phyloP scores from a whole-genome alignment of 2,329 filamentous ascomycete genomes.

The Paecilomyces sp. region DNA sequence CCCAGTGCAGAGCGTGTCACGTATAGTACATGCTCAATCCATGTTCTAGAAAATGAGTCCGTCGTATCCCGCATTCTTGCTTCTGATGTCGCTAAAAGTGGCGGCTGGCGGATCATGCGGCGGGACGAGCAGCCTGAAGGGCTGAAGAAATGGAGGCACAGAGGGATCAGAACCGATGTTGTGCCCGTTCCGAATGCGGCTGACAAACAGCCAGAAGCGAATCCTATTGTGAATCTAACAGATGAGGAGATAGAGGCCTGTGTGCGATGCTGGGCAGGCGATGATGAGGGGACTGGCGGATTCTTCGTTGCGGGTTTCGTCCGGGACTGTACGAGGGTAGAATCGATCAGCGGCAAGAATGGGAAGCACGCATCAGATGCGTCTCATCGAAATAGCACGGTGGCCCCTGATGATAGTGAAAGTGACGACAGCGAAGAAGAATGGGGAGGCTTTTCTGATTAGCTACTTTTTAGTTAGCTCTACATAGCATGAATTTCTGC shows the following conservation, averaged over 20 bases:
- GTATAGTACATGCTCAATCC: slow-evolving; percentile 90
- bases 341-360: background rate
- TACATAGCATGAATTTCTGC: background rate
- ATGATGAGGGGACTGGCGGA: slow-evolving; percentile 79
- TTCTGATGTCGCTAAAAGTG: slow-evolving; percentile 57
- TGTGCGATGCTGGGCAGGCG: slow-evolving; percentile 73
- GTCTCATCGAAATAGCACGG: background rate
- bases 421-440: slow-evolving; percentile 28
- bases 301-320: slow-evolving; percentile 93
- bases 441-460: slow-evolving; percentile 40
- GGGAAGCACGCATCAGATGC: background rate
- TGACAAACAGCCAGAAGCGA: background rate
- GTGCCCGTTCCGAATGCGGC: background rate
- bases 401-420: slow-evolving; percentile 10
- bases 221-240: slow-evolving; percentile 25
- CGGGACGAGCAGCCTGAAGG: slow-evolving; percentile 69
- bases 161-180: slow-evolving; percentile 47
- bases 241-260: slow-evolving; percentile 60
- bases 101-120: slow-evolving; percentile 71
- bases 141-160: slow-evolving; percentile 66
- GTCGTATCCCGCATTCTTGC: slow-evolving; percentile 68
- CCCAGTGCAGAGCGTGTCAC: slow-evolving; percentile 68
- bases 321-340: slow-evolving; percentile 41
- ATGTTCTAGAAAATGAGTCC: slow-evolving; percentile 79
- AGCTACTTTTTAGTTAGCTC: background rate